Percentiles rank a stretch among this genome's conserved stretches.
These are phyloP conservation scores for Priceomyces carsonii DNA, from an alignment of 805 yeast species.

Conservation along the genomic window DNA sequence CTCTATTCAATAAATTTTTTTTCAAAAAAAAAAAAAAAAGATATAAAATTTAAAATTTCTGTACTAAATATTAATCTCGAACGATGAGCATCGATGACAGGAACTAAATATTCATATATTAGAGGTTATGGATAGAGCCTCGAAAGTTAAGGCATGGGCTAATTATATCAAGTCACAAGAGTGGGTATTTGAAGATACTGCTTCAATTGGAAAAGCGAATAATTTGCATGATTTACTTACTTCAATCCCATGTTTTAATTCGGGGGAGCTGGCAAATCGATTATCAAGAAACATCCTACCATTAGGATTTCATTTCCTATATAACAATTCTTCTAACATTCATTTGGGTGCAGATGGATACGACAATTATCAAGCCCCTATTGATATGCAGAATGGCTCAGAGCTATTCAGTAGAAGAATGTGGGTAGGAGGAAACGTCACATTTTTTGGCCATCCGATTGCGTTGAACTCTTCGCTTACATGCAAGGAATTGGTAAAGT, in stretches of 20 bases:
- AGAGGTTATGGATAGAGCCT: no score
- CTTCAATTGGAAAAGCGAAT: slow-evolving; percentile 19
- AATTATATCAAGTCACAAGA: slow-evolving; percentile 13
- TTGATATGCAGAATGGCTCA: slow-evolving; percentile 11
- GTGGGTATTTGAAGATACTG: slow-evolving; percentile 22
- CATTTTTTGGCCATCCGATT: slow-evolving; percentile 27
- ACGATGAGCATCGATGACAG: slow-evolving; percentile 5
- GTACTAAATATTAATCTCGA: not conserved
- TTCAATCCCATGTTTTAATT: slow-evolving; percentile 10
- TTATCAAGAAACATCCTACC: slow-evolving; percentile 18
- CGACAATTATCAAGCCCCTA: slow-evolving; percentile 75
- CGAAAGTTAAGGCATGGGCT: slow-evolving; percentile 19
- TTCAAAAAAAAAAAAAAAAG: not conserved
- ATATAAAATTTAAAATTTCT: not conserved
- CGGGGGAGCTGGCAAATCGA: not conserved
- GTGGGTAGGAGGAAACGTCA: slow-evolving; percentile 77
- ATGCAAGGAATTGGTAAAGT: slow-evolving; percentile 56
- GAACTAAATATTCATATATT: no score
- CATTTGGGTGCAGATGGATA: slow-evolving; percentile 73
- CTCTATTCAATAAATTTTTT: not conserved
- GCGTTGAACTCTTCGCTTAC: slow-evolving; percentile 35
- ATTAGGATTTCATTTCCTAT: slow-evolving; percentile 66
- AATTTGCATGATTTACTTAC: slow-evolving; percentile 18
- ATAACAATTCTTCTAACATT: slow-evolving; percentile 57
- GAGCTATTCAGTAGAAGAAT: slow-evolving; percentile 56